These are phyloP conservation scores for Globisporangium takayamanum DNA, from an alignment of 352 stramenopile species.

Conservation along the genomic window DNA sequence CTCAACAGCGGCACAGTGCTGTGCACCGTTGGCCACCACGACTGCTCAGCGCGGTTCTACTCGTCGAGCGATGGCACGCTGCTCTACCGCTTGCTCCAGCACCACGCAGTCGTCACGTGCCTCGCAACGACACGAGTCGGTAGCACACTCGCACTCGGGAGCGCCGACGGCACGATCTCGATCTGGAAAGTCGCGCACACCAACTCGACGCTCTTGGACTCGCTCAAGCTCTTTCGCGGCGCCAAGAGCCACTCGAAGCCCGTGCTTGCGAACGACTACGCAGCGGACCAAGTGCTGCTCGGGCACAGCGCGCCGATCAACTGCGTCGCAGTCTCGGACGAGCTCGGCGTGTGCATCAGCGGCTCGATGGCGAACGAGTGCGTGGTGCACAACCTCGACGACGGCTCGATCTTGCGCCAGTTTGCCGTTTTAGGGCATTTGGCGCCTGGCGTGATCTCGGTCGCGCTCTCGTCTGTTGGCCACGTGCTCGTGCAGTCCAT, in stretches of 20 bases:
- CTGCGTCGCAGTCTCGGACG: constrained; percentile 59
- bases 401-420: constrained; percentile 60
- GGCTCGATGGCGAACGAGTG: constrained; percentile 64
- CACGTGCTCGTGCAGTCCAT: constrained; percentile 72
- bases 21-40: constrained; percentile 64
- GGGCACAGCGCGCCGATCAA: constrained; percentile 59
- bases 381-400: constrained; percentile 49
- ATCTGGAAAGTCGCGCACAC: constrained; percentile 70
- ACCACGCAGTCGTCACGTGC: constrained; percentile 64
- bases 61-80: constrained; percentile 61
- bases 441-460: constrained; percentile 39
- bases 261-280: constrained; percentile 72
- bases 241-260: constrained; percentile 36
- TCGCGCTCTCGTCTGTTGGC: constrained; percentile 61
- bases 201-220: constrained; percentile 63
- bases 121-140: constrained; percentile 41
- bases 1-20: constrained; percentile 47
- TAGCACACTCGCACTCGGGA: constrained; percentile 46
- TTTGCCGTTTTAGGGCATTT: constrained; percentile 38
- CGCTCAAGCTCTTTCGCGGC: constrained; percentile 71
- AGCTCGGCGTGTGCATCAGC: constrained; percentile 68
- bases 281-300: constrained; percentile 67
- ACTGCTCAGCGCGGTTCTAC: constrained; percentile 75
- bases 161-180: constrained; percentile 67
- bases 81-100: constrained; percentile 65